These are phyloP conservation scores for Erodium trifolium DNA, from an alignment of 441 rosid species.

Conservation along the genomic window DNA sequence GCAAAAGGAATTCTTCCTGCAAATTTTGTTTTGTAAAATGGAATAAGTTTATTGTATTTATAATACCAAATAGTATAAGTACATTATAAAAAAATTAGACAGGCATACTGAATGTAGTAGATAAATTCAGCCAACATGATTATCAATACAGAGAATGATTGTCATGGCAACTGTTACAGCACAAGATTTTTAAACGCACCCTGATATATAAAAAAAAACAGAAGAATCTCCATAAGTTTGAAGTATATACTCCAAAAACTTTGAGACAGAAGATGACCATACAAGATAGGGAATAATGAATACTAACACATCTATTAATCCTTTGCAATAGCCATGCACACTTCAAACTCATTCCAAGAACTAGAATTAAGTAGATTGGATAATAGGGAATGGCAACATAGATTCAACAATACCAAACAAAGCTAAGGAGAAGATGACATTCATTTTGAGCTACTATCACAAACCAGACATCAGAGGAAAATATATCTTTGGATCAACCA, in stretches of 20 bases:
- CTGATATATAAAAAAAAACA: neutral
- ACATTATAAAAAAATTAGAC: neutral
- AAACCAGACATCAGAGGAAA: neutral
- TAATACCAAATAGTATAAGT: too few relatives aligned
- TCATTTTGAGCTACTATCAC: neutral
- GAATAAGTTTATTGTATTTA: too few relatives aligned
- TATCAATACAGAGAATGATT: neutral
- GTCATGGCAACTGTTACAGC: neutral
- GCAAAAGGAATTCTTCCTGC: slow-evolving; percentile 83
- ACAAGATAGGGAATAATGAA: too few relatives aligned
- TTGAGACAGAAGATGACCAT: too few relatives aligned
- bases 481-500: neutral
- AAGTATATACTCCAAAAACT: too few relatives aligned
- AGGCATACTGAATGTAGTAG: neutral
- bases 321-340: neutral
- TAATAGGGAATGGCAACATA: neutral
- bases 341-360: neutral
- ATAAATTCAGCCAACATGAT: neutral
- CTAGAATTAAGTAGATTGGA: neutral
- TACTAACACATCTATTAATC: too few relatives aligned
- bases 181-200: neutral
- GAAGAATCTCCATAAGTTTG: too few relatives aligned
- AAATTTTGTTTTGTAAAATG: neutral
- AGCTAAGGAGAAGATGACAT: neutral
- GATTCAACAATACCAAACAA: neutral